Evolutionary conservation across 2,329 filamentous ascomycete genomes (phyloP).

Genomic region (Mycocentrospora acerina): DNA sequence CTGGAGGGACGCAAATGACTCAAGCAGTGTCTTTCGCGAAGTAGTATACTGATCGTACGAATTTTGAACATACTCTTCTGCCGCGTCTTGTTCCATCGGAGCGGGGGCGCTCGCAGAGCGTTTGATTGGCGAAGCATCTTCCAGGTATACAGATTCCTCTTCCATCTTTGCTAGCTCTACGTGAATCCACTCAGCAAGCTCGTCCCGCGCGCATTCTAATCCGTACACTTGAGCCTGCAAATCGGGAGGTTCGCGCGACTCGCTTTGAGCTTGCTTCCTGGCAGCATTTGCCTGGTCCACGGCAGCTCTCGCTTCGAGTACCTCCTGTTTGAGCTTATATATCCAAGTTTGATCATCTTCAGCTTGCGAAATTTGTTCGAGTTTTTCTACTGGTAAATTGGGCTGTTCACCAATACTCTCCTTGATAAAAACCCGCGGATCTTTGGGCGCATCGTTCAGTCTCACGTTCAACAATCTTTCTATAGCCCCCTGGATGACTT

Average conservation of each 20-base stretch:
- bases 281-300: constrained; percentile 35
- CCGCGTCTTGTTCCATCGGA: constrained; percentile 17
- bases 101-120: constrained; percentile 7
- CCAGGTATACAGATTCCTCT: constrained; percentile 38
- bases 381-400: constrained; percentile 35
- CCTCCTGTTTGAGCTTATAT: constrained; percentile 43
- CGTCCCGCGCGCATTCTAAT: constrained; percentile 49
- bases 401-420: constrained; percentile 40
- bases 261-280: constrained; percentile 16
- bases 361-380: constrained; percentile 24
- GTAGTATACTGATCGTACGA: constrained; percentile 36
- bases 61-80: constrained; percentile 27
- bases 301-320: constrained; percentile 35
- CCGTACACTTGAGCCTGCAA: constrained; percentile 40
- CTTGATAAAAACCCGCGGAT: constrained; percentile 29
- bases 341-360: constrained; percentile 26
- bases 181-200: constrained; percentile 55
- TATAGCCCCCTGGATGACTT: constrained; percentile 50
- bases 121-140: constrained; percentile 37
- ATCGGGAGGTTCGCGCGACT: constrained; percentile 3
- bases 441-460: constrained; percentile 29
- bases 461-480: constrained; percentile 40
- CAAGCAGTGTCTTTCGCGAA: constrained; percentile 25
- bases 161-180: constrained; percentile 48
- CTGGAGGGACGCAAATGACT: constrained; percentile 22